phyloP scores from a whole-genome alignment of 768 basidiomycete species.

The Psilocybe subaeruginosa region DNA sequence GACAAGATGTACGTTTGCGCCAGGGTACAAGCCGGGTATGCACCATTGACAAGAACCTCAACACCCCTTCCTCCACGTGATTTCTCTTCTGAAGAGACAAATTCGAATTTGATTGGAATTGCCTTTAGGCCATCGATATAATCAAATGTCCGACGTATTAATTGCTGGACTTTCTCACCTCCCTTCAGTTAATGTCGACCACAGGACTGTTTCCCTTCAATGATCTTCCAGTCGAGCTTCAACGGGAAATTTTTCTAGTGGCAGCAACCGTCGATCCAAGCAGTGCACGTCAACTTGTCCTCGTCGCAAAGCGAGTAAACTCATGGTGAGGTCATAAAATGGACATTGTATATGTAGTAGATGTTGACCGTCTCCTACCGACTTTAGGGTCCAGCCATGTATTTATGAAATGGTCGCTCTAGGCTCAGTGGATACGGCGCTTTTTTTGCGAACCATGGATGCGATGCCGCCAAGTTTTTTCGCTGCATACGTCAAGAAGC shows the following conservation, averaged over 20 bases:
- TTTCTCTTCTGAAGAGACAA: conserved; percentile 27
- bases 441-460: conserved; percentile 39
- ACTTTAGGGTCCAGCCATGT: conserved; percentile 38
- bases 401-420: conserved; percentile 43
- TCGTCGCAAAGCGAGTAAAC: conserved; percentile 37
- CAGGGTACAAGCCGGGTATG: conserved; percentile 1
- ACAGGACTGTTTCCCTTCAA: conserved; percentile 28
- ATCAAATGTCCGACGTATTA: conserved; percentile 24
- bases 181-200: conserved; percentile 20
- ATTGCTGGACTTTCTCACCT: conserved; percentile 24
- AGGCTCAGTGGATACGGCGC: conserved; percentile 29
- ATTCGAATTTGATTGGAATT: conserved; percentile 28
- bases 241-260: conserved; percentile 39
- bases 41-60: conserved; percentile 3
- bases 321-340: conserved; percentile 31
- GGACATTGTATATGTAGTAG: conserved; percentile 3
- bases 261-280: conserved; percentile 30
- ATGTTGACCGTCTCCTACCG: not conserved
- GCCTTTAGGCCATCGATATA: conserved; percentile 27
- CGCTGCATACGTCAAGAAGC: conserved; percentile 35
- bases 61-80: conserved; percentile 31
- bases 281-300: conserved; percentile 31
- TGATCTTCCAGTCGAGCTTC: conserved; percentile 41
- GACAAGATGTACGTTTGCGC: conserved; percentile 19
- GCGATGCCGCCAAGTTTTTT: conserved; percentile 38